These are phyloP conservation scores for Lactarius vividus DNA, from an alignment of 768 basidiomycete species.

Conservation along the genomic window DNA sequence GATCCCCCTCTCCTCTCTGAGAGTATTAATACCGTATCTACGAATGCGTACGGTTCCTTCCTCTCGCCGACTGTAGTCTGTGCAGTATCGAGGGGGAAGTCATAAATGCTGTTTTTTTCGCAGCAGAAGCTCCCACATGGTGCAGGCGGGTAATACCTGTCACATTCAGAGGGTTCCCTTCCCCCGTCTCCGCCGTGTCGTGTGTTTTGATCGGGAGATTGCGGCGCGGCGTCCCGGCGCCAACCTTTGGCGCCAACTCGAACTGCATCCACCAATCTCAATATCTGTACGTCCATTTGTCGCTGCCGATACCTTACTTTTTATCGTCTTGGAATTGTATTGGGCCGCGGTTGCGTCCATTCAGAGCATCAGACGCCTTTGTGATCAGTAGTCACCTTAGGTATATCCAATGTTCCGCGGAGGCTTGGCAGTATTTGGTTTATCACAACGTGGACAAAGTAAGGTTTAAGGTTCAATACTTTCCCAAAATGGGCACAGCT, in stretches of 20 bases:
- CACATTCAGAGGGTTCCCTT: background rate
- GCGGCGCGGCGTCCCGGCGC: background rate
- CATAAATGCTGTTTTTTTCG: background rate
- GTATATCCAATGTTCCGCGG: background rate
- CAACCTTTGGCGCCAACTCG: background rate
- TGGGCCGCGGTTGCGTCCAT: background rate
- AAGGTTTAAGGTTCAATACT: background rate
- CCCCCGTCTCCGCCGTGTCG: background rate
- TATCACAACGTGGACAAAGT: background rate
- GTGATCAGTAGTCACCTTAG: background rate
- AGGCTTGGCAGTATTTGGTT: background rate
- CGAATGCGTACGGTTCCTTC: background rate
- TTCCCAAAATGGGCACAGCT: background rate
- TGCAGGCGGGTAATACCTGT: background rate
- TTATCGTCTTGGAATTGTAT: background rate
- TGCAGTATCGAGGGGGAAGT: background rate
- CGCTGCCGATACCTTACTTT: background rate
- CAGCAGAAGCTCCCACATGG: background rate
- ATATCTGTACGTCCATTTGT: background rate
- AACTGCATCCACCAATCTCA: background rate
- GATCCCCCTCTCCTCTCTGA: background rate
- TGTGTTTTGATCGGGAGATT: background rate
- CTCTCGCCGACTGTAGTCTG: background rate
- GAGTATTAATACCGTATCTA: background rate
- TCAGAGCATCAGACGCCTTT: background rate